phyloP scores from a whole-genome alignment of 352 stramenopile species.

The Bremia lactucae region DNA sequence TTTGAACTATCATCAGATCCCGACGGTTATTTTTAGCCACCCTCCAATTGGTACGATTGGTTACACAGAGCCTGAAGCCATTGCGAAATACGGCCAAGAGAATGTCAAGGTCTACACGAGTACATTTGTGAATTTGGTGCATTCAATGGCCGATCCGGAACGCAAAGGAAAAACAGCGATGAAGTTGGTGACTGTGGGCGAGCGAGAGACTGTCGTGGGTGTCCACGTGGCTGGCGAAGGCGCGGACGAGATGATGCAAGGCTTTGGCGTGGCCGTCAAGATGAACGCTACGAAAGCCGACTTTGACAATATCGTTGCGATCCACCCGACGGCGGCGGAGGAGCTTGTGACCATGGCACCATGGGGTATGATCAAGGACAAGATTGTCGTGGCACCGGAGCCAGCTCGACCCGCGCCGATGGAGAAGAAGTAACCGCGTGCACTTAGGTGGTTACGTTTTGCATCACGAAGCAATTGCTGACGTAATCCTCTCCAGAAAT shows the following conservation, averaged over 20 bases:
- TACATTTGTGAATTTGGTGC: slow-evolving; percentile 89
- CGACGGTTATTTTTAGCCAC: slow-evolving; percentile 94
- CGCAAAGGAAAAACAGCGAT: slow-evolving; percentile 91
- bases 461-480: too few species aligned
- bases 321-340: slow-evolving; percentile 94
- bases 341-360: slow-evolving; percentile 94
- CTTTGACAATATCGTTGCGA: slow-evolving; percentile 92
- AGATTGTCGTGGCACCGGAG: too few species aligned
- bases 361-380: too few species aligned
- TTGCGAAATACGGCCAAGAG: slow-evolving; percentile 78
- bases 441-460: too few species aligned
- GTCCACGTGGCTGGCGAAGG: slow-evolving; percentile 93
- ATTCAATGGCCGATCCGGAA: slow-evolving; percentile 17
- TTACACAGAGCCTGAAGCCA: slow-evolving; percentile 86
- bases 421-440: too few species aligned
- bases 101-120: slow-evolving; percentile 90
- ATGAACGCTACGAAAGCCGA: slow-evolving; percentile 96
- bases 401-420: too few species aligned
- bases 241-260: slow-evolving; percentile 97
- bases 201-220: slow-evolving; percentile 91
- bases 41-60: slow-evolving; percentile 92
- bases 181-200: slow-evolving; percentile 89
- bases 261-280: slow-evolving; percentile 97
- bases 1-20: slow-evolving; percentile 87
- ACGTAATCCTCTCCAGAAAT: too few species aligned